Conservation (phyloP, 768 basidiomycete genomes). For the Lactarius pseudohatsudake region DNA sequence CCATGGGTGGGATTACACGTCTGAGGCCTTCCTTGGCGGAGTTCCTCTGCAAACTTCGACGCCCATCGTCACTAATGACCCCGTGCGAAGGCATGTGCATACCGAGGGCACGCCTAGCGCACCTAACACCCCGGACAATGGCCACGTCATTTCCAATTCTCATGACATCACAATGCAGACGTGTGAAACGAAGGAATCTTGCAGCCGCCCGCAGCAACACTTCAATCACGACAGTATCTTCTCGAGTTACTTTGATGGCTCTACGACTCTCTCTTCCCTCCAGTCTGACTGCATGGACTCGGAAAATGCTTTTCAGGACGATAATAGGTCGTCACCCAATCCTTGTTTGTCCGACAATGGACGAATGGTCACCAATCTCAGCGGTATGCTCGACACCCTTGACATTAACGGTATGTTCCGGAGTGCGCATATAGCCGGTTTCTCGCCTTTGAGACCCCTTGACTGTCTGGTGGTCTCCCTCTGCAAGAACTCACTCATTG, state of each 20-base stretch:
- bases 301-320: neutral
- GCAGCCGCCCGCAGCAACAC: neutral
- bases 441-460: neutral
- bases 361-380: slow-evolving; percentile 18
- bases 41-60: slow-evolving; percentile 27
- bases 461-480: neutral
- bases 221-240: slow-evolving; percentile 26
- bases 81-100: neutral
- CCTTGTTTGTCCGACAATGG: slow-evolving; percentile 8
- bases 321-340: neutral
- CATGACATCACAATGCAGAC: neutral
- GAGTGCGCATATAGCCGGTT: neutral
- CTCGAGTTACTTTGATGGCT: slow-evolving; percentile 22
- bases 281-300: neutral
- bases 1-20: slow-evolving; percentile 17
- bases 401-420: slow-evolving; percentile 25
- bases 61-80: slow-evolving; percentile 16
- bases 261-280: slow-evolving; percentile 4
- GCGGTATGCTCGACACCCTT: slow-evolving; percentile 26
- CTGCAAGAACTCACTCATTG: slow-evolving; percentile 4
- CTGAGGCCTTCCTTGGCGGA: slow-evolving; percentile 23
- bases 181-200: neutral
- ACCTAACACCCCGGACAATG: slow-evolving; percentile 15
- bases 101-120: slow-evolving; percentile 11
- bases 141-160: neutral